Conservation (phyloP, 1,284 basidiomycete species). For the Papiliotrema terrestris region DNA sequence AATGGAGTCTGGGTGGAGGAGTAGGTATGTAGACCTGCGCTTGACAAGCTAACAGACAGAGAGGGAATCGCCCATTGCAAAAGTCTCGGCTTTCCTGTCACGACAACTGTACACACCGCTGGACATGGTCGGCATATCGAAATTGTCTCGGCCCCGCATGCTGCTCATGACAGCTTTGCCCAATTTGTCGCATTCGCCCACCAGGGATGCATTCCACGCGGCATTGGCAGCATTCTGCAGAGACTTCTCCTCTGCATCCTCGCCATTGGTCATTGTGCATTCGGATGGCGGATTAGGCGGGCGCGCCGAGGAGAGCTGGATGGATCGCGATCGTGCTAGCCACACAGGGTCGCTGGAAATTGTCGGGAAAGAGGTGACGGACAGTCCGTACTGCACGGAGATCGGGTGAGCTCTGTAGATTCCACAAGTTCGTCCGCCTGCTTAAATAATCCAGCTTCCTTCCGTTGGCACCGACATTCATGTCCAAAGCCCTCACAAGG, state of each 20-base stretch:
- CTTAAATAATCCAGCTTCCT: conserved; percentile 64
- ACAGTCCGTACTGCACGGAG: conserved; percentile 66
- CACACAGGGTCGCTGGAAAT: conserved; percentile 52
- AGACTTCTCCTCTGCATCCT: conserved; percentile 41
- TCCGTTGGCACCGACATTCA: conserved; percentile 79
- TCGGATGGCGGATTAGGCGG: conserved; percentile 76
- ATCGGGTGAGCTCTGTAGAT: conserved; percentile 58
- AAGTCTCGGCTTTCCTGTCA: conserved; percentile 73
- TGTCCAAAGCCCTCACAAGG: conserved; percentile 70
- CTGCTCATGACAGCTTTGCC: conserved; percentile 90
- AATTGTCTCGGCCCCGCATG: conserved; percentile 43
- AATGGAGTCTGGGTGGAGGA: conserved; percentile 38
- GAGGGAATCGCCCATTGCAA: conserved; percentile 63
- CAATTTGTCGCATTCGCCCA: conserved; percentile 73
- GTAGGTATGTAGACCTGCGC: conserved; percentile 19
- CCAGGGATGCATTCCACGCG: conserved; percentile 71
- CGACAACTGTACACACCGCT: conserved; percentile 64
- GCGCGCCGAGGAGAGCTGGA: conserved; percentile 55
- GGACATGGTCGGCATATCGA: conserved; percentile 52
- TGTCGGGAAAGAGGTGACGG: conserved; percentile 58
- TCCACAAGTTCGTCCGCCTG: neutral
- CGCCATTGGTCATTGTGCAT: conserved; percentile 78
- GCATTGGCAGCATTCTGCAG: conserved; percentile 61
- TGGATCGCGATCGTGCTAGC: conserved; percentile 51
- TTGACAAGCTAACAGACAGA: conserved; percentile 8